phyloP scores from a whole-genome alignment of 208 protist genomes.

The Trypanosoma melophagium region DNA sequence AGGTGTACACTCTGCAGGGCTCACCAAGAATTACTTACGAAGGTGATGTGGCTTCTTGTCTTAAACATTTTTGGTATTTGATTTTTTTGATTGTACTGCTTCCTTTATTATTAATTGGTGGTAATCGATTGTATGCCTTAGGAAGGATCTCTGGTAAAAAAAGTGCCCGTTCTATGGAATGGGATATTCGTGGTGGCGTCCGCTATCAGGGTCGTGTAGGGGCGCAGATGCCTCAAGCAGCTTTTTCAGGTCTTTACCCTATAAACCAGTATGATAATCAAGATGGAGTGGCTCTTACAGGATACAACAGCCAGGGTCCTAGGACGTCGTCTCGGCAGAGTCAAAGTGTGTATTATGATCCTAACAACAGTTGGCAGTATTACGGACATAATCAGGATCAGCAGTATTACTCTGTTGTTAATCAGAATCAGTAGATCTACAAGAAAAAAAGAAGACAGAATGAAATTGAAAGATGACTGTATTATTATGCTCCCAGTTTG shows the following conservation, averaged over 20 bases:
- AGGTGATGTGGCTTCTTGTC: slow-evolving; percentile 45
- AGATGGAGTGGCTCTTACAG: background rate
- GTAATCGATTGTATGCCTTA: slow-evolving; percentile 46
- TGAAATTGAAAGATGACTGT: background rate
- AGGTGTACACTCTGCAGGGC: slow-evolving; percentile 42
- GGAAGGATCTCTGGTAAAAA: slow-evolving; percentile 52
- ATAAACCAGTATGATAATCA: slow-evolving; percentile 2
- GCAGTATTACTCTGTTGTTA: background rate
- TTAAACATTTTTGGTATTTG: slow-evolving; percentile 76
- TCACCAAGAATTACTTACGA: slow-evolving; percentile 17
- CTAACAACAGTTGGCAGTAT: slow-evolving; percentile 19
- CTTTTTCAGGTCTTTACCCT: background rate
- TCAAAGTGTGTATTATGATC: slow-evolving; percentile 16
- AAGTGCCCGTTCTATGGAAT: slow-evolving; percentile 43
- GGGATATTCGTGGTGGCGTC: slow-evolving; percentile 73
- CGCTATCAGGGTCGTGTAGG: slow-evolving; percentile 17
- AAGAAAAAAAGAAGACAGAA: background rate
- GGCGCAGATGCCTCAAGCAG: background rate
- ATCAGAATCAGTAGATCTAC: background rate
- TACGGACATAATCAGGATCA: background rate
- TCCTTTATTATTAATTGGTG: slow-evolving; percentile 57
- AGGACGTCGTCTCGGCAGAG: background rate
- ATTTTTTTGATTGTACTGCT: slow-evolving; percentile 80
- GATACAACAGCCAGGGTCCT: background rate
- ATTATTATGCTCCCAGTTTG: background rate